A percentile compares a stretch with the other conserved stretches of the same genome.
These are phyloP conservation scores for Melampsora larici-populina DNA, from an alignment of 1,284 basidiomycete species.

Conservation along the genomic window DNA sequence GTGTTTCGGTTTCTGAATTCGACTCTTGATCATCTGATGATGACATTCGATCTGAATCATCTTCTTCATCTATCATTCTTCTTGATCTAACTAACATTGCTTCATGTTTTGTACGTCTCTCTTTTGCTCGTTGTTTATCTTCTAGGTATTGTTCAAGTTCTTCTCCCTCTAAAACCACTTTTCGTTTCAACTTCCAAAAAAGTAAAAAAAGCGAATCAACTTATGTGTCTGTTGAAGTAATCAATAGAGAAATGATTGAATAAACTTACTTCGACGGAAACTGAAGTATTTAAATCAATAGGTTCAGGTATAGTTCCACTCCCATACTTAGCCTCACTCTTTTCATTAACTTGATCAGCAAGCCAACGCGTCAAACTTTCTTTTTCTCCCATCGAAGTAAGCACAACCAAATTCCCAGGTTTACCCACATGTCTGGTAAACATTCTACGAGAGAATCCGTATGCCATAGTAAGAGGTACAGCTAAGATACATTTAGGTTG, in stretches of 20 bases:
- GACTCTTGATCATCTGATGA: constrained; percentile 45
- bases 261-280: constrained; percentile 70
- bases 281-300: constrained; percentile 62
- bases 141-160: constrained; percentile 80
- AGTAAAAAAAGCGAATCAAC: constrained; percentile 16
- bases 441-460: constrained; percentile 80
- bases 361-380: constrained; percentile 74
- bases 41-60: constrained; percentile 58
- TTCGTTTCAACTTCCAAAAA: constrained; percentile 69
- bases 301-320: constrained; percentile 46
- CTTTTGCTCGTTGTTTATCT: constrained; percentile 73
- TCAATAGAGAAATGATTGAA: constrained; percentile 5
- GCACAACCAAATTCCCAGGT: constrained; percentile 76
- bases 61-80: constrained; percentile 73
- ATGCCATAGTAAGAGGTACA: constrained; percentile 83
- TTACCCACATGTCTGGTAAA: constrained; percentile 78
- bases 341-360: constrained; percentile 78
- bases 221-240: no score
- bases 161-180: constrained; percentile 61
- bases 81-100: constrained; percentile 77
- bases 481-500: constrained; percentile 90
- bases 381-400: constrained; percentile 71
- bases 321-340: constrained; percentile 70
- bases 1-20: constrained; percentile 34
- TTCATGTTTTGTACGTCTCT: constrained; percentile 80